Evolutionary conservation across 1,284 basidiomycete species (phyloP), one percentile per base, ranked within the genome.

Genomic region (Trichosporon coremiiforme): DNA sequence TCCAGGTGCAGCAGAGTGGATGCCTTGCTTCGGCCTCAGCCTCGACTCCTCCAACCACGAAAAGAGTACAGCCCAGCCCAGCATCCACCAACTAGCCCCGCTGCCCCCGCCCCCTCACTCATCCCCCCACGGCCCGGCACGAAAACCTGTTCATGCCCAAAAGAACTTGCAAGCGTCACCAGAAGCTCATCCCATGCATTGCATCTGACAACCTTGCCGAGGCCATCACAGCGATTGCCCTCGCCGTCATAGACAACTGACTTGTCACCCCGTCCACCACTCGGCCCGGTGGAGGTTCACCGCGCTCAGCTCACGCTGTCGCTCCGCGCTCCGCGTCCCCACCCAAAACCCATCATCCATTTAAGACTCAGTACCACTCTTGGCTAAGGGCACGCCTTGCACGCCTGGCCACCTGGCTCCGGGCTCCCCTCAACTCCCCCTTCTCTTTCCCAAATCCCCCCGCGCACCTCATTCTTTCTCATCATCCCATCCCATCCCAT

Each of bases 341-440:
- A 62, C 57, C 57, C 57, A 62, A 62, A 62, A 62, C 57, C 57
- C 57, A 62, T 62, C 57, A 33, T 62, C 53, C 53, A 57, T 57
- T 57, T 57, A 57, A 62, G 57, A 62, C 31, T 35, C 31, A 35
- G 57, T 35, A 62, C 57, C 57, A 62, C 57, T 62, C 57, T 62
- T 62, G 57, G 57, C 57, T 62, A 62, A 62, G 57, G 57, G 57
- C 57, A 62, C 50, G 50, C 50, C 50, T 20, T 20, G 50, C 20
- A 20, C 20, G 50, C 57, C 57, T 62, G 57, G 57, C 57, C 57
- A 62, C 57, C 29, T 35, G 57, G 31, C 57, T 62, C 57, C 57
- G 29, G 57, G 29, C 57, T 33, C 57, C 55, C 57, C 31, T 31
- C 57, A 33, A 62, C 57, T 62, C 57, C 57, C 31, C 57, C 25